These are phyloP conservation scores for Skeletonema potamos DNA, from an alignment of 108 stramenopile species.

Conservation along the genomic window DNA sequence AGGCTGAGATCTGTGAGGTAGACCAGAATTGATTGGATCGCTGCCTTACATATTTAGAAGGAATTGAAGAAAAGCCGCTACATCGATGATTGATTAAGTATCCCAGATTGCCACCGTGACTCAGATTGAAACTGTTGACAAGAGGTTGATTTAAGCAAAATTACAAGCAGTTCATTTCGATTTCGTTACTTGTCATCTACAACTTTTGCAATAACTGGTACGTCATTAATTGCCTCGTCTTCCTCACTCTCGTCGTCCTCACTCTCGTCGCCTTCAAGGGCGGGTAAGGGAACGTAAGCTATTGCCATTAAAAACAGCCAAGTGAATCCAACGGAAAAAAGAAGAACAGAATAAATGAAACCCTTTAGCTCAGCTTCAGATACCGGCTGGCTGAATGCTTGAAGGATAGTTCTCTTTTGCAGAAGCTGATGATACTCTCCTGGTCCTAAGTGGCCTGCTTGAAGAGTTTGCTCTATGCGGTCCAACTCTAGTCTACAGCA, in stretches of 20 bases:
- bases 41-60: no score
- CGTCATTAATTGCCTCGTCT: conserved; percentile 12
- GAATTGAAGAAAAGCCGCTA: conserved; percentile 11
- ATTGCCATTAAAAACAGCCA: conserved; percentile 28
- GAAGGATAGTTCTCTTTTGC: conserved; percentile 41
- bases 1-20: no score
- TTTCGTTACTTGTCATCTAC: conserved; percentile 20
- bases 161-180: conserved; percentile 14
- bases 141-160: no score
- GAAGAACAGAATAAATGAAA: conserved; percentile 32
- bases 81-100: conserved; percentile 11
- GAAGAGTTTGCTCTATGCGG: conserved; percentile 22
- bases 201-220: conserved; percentile 29
- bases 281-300: no score
- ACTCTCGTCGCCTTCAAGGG: conserved; percentile 5
- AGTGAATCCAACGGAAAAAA: conserved; percentile 37
- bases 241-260: conserved; percentile 10
- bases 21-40: conserved; percentile 14
- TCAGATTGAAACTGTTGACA: conserved; percentile 1
- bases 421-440: conserved; percentile 31
- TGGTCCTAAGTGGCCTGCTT: conserved; percentile 14
- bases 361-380: conserved; percentile 26
- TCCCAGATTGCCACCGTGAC: conserved; percentile 21
- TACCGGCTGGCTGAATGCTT: conserved; percentile 34
- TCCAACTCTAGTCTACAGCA: conserved; percentile 18